Conservation (phyloP, 495 filamentous ascomycete genomes). For the Aspergillus kassunensis region DNA sequence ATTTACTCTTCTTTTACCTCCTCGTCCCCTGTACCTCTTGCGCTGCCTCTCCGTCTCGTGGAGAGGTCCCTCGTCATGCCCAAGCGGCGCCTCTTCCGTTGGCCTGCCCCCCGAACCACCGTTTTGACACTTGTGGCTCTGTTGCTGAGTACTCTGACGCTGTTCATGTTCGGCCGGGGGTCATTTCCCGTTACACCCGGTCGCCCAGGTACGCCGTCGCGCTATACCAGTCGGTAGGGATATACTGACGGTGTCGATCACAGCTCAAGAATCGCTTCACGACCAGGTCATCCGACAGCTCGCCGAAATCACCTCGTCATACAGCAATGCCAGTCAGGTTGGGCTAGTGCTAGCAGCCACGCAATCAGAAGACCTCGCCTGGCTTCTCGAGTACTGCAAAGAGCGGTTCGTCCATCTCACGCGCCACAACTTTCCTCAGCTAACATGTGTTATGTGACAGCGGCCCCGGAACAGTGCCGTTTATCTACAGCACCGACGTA, state of each 20-base stretch:
- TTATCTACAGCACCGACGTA: constrained; percentile 35
- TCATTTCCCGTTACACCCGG: not conserved
- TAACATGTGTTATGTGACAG: not conserved
- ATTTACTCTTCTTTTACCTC: not conserved
- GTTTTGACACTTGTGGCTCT: constrained; percentile 18
- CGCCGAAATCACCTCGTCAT: constrained; percentile 15
- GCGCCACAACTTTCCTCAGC: not conserved
- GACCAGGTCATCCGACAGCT: constrained; percentile 17
- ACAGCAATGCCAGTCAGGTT: constrained; percentile 15
- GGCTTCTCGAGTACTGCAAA: constrained; percentile 24
- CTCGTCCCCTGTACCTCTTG: not conserved
- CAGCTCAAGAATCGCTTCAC: constrained; percentile 10
- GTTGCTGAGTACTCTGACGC: constrained; percentile 12
- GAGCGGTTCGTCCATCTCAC: constrained; percentile 21
- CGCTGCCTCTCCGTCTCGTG: not conserved
- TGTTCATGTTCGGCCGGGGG: constrained; percentile 10
- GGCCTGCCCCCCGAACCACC: constrained; percentile 18
- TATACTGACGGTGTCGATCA: not conserved
- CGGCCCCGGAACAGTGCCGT: constrained; percentile 27
- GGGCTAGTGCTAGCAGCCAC: constrained; percentile 27
- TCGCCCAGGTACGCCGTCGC: not conserved
- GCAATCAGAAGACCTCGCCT: constrained; percentile 22
- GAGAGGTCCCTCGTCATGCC: constrained; percentile 18
- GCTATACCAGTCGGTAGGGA: not conserved
- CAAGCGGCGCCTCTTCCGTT: constrained; percentile 20